Base-by-base conservation (phyloP, 2,329 filamentous ascomycete genomes). In the Penicillium crustosum region DNA sequence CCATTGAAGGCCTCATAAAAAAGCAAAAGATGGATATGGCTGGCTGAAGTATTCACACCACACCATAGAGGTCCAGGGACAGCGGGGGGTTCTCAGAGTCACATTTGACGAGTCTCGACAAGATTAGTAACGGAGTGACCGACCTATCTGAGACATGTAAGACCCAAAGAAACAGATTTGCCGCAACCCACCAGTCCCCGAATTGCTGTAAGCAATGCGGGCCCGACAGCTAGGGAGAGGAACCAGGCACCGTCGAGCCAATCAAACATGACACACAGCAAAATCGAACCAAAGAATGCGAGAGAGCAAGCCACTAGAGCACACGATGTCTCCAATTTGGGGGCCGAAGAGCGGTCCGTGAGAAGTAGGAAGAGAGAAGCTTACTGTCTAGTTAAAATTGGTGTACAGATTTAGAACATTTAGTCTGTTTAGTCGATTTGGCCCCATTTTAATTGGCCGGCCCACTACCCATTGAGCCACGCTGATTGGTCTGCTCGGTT, bases 401-500 rank as follows among this genome's bases (percentile, higher is more conserved):
- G 41, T 56, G 17, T n/a, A 19, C 42, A 53, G 47, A 53, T 48
- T 53, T 57, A 57, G 55, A 53, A 53, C 55, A 33, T 33, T 35
- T 47, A 38, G 43, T 10, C 25, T 15, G 31, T n/a, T 43, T 25
- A 9, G 21, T 23, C 4, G 8, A 25, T 25, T 25, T 25, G 19
- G 27, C 2, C 3, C 35, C 35, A 42, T 33, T 39, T 39, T 55
- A 21, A 60, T 13, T 38, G 39, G 47, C 31, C 0, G 54, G 54
- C 27, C 47, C 53, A 52, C 45, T 9, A 4, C 23, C 0, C 7
- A 13, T 4, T 13, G 2, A 17, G 3, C 15, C 6, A 21, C 25
- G 51, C 41, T 58, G 31, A 55, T 66, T 65, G 61, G 64, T 23
- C 53, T 1, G 64, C 53, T 66, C 64, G 64, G 63, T 54, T 65